These are phyloP conservation scores for Mycena vitilis DNA, from an alignment of 768 basidiomycete genomes.

Conservation along the genomic window DNA sequence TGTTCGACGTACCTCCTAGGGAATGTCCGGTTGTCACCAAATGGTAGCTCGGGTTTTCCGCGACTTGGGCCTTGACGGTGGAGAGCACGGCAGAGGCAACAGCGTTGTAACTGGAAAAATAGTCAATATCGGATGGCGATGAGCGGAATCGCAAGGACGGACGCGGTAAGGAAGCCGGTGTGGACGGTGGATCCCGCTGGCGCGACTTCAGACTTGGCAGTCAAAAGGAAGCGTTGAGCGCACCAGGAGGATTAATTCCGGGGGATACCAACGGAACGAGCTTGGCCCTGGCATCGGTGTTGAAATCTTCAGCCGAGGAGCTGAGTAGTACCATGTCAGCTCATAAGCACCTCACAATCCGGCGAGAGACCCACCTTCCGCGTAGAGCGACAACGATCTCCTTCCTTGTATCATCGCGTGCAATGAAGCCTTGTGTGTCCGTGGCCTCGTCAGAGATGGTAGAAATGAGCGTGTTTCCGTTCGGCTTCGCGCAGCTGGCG, in stretches of 20 bases:
- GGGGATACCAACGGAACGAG: conserved; percentile 6
- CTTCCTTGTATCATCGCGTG: conserved; percentile 3
- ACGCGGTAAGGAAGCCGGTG: conserved; percentile 11
- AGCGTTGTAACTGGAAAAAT: conserved; percentile 1
- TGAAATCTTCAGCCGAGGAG: not conserved
- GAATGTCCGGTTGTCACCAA: conserved; percentile 12
- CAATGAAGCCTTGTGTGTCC: conserved; percentile 13
- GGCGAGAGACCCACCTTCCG: not conserved
- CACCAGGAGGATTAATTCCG: not conserved
- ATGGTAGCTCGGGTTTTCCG: conserved; percentile 5
- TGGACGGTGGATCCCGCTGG: not conserved
- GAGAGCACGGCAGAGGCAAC: conserved; percentile 6
- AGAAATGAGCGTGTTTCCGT: conserved; percentile 7
- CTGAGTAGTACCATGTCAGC: not conserved
- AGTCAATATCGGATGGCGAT: not conserved
- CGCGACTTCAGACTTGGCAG: too few species aligned
- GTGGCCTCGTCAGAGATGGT: not conserved
- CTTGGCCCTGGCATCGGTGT: not conserved
- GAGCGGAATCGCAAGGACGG: not conserved
- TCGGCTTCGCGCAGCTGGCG: conserved; percentile 6
- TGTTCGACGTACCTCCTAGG: not conserved
- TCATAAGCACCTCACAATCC: too few species aligned
- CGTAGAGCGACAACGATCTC: conserved; percentile 11
- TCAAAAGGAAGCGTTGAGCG: too few species aligned
- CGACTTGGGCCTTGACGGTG: conserved; percentile 6